Conservation (phyloP, 352 stramenopile genomes). For the Phytopythium cucurbitacearum region DNA sequence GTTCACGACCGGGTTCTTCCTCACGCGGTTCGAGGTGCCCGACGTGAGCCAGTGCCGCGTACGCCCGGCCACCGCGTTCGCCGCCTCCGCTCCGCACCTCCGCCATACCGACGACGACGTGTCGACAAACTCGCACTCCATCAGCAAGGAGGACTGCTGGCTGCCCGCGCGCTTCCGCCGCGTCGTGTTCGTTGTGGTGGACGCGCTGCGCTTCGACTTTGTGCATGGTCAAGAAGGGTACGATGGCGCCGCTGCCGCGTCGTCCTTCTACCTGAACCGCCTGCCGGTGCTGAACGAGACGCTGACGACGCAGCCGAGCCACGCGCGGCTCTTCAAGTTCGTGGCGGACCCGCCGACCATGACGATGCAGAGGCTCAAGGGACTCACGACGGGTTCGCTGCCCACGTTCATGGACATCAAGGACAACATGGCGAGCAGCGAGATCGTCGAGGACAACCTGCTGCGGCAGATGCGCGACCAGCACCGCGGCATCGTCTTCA, state of each 20-base stretch:
- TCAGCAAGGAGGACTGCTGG: conserved; percentile 45
- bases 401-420: conserved; percentile 98
- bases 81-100: conserved; percentile 4
- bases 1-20: conserved; percentile 87
- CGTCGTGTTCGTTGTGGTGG: conserved; percentile 94
- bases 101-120: background rate
- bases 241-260: conserved; percentile 3
- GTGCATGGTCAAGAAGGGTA: conserved; percentile 22
- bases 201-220: conserved; percentile 97
- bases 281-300: conserved; percentile 77
- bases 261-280: conserved; percentile 79
- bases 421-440: conserved; percentile 89
- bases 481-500: conserved; percentile 87
- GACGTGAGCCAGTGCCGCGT: conserved; percentile 57
- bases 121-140: conserved; percentile 7
- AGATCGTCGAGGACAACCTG: conserved; percentile 96
- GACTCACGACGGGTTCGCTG: conserved; percentile 95
- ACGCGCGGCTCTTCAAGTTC: conserved; percentile 91
- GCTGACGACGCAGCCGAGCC: conserved; percentile 34
- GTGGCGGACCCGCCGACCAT: conserved; percentile 97
- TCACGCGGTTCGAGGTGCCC: conserved; percentile 83
- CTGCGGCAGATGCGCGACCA: conserved; percentile 80
- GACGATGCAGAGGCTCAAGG: conserved; percentile 98
- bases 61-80: conserved; percentile 12
- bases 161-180: conserved; percentile 67